Percentiles rank a stretch among this genome's conserved stretches.
Conservation (phyloP, 345 rosid species). For the Hibiscus tridactylites region DNA sequence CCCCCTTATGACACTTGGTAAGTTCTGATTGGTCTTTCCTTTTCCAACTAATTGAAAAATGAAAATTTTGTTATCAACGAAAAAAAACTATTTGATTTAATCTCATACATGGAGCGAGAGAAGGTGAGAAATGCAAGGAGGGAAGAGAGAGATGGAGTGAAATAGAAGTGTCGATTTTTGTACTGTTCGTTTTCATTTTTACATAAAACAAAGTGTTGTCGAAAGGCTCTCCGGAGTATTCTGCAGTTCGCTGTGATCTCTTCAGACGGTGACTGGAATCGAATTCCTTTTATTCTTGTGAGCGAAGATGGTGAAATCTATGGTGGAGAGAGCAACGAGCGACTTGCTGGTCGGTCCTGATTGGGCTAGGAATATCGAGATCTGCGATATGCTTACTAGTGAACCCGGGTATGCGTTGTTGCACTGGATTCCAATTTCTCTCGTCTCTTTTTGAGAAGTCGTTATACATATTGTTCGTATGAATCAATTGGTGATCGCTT, state of each 20-base stretch:
- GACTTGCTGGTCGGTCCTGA: constrained; percentile 99
- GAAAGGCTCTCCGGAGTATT: constrained; percentile 25
- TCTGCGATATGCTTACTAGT: constrained; percentile 94
- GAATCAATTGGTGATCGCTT: neutral
- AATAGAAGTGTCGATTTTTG: neutral
- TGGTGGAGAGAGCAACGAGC: constrained; percentile 99
- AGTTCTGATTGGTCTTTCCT: neutral
- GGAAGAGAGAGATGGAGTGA: neutral
- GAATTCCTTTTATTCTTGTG: neutral
- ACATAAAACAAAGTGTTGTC: neutral
- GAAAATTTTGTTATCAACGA: neutral
- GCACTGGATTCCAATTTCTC: constrained; percentile 10
- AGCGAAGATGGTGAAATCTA: constrained; percentile 81
- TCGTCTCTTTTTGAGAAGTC: neutral
- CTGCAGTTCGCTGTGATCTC: constrained; percentile 27
- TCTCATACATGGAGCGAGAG: too few relatives aligned
- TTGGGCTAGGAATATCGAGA: constrained; percentile 99
- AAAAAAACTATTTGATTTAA: too few relatives aligned
- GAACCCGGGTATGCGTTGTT: constrained; percentile 64
- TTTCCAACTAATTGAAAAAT: neutral
- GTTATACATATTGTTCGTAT: neutral
- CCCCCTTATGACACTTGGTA: constrained; percentile 17
- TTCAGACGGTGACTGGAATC: constrained; percentile 12
- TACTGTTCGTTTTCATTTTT: constrained; percentile 19
- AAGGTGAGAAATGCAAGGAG: too few relatives aligned